Conservation (phyloP, 129 eudicot species). For the Artemisia annua region DNA sequence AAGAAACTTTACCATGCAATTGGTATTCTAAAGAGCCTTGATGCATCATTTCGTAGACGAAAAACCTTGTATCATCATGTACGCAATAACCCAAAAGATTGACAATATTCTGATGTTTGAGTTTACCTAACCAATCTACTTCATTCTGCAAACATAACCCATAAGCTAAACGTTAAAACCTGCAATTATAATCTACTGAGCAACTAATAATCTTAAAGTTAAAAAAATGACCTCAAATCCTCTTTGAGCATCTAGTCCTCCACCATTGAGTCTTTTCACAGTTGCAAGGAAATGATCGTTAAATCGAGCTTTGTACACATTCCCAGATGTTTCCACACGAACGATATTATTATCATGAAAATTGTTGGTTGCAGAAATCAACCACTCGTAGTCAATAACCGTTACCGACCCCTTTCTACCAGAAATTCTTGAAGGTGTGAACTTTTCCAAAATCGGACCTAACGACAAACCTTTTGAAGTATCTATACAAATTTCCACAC, state of each 20-base stretch:
- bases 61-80: conserved; percentile 58
- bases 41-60: conserved; percentile 86
- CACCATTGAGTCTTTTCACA: conserved; percentile 59
- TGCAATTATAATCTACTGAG: background rate
- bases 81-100: conserved; percentile 82
- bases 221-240: conserved; percentile 67
- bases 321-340: conserved; percentile 65
- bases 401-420: conserved; percentile 73
- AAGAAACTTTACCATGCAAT: conserved; percentile 68
- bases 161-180: conserved; percentile 10
- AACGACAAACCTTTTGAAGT: conserved; percentile 60
- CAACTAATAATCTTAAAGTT: background rate
- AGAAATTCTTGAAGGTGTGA: conserved; percentile 52
- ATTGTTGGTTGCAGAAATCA: conserved; percentile 75
- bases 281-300: conserved; percentile 61
- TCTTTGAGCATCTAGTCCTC: conserved; percentile 53
- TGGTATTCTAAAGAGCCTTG: conserved; percentile 83
- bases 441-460: conserved; percentile 65
- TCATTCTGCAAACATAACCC: conserved; percentile 70
- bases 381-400: conserved; percentile 63
- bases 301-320: conserved; percentile 77
- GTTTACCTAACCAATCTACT: conserved; percentile 71
- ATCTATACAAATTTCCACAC: conserved; percentile 37
- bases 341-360: conserved; percentile 62
- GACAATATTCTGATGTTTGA: conserved; percentile 82